Evolutionary conservation across 352 stramenopile genomes (phyloP).

Genomic region (Peronospora tabacina): DNA sequence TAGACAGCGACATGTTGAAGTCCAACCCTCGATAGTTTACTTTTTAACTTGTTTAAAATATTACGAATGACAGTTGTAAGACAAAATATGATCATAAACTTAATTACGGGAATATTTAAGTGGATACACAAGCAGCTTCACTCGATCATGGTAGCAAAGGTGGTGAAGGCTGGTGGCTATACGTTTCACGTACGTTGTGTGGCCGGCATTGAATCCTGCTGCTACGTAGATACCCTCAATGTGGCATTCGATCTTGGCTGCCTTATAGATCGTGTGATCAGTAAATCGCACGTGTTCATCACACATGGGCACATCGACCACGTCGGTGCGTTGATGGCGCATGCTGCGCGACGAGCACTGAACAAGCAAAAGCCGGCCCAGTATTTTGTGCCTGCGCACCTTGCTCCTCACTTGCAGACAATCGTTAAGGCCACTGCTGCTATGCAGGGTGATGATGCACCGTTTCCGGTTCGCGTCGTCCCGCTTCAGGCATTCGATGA

Average conservation of each 20-base stretch:
- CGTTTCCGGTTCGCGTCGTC: slow-evolving; percentile 45
- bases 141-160: slow-evolving; percentile 11
- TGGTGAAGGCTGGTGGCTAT: slow-evolving; percentile 39
- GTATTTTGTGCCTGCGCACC: slow-evolving; percentile 62
- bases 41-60: too few species aligned
- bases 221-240: slow-evolving; percentile 66
- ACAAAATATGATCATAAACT: not conserved
- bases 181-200: slow-evolving; percentile 49
- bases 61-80: too few species aligned
- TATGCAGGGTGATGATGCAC: slow-evolving; percentile 56
- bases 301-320: slow-evolving; percentile 84
- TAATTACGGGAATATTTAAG: not conserved
- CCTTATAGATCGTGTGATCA: slow-evolving; percentile 35
- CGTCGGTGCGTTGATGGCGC: slow-evolving; percentile 50
- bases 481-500: slow-evolving; percentile 42
- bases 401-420: slow-evolving; percentile 38
- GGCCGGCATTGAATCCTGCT: slow-evolving; percentile 70
- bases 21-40: too few species aligned
- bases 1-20: too few species aligned
- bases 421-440: slow-evolving; percentile 44
- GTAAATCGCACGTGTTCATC: slow-evolving; percentile 78
- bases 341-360: slow-evolving; percentile 54
- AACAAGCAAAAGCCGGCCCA: slow-evolving; percentile 44
- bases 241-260: slow-evolving; percentile 73
- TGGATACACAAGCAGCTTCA: not conserved